Evolutionary conservation across 2,329 filamentous ascomycete species (phyloP).

Genomic region (Talaromyces sp.): DNA sequence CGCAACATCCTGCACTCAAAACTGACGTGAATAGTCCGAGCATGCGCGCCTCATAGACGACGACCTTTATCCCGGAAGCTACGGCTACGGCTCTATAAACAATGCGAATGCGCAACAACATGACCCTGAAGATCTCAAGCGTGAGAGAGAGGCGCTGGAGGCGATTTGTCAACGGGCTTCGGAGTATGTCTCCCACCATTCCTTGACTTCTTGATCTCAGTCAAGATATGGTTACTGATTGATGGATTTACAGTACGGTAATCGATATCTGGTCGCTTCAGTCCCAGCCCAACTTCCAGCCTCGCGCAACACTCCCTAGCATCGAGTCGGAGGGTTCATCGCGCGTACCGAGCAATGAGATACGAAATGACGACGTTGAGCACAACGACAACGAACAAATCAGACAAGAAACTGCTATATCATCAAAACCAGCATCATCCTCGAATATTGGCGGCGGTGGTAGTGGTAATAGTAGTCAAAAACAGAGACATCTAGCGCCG

Average conservation of each 20-base stretch:
- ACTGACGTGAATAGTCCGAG: constrained; percentile 30
- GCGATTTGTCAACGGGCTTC: constrained; percentile 47
- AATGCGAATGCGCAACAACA: constrained; percentile 37
- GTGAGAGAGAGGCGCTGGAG: constrained; percentile 45
- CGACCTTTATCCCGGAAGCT: constrained; percentile 44
- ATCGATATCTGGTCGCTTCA: constrained; percentile 47
- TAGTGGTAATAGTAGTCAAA: no score
- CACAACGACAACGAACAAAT: constrained; percentile 19
- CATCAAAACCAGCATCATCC: not conserved
- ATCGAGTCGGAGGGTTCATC: constrained; percentile 30
- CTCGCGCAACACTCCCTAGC: constrained; percentile 35
- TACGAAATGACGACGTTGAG: constrained; percentile 1
- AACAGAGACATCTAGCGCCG: constrained; percentile 20
- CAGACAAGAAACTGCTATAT: constrained; percentile 15
- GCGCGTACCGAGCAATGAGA: constrained; percentile 21
- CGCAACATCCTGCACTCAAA: not conserved
- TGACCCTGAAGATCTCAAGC: constrained; percentile 42
- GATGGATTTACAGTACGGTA: constrained; percentile 33
- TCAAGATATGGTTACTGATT: no score
- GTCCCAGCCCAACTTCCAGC: constrained; percentile 41
- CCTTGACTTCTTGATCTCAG: no score
- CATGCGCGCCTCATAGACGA: constrained; percentile 46
- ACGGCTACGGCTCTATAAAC: constrained; percentile 43
- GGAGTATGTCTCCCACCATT: constrained; percentile 32
- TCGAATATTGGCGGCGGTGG: not conserved